phyloP scores from a whole-genome alignment of 768 basidiomycete species.

The Mycena vitilis region DNA sequence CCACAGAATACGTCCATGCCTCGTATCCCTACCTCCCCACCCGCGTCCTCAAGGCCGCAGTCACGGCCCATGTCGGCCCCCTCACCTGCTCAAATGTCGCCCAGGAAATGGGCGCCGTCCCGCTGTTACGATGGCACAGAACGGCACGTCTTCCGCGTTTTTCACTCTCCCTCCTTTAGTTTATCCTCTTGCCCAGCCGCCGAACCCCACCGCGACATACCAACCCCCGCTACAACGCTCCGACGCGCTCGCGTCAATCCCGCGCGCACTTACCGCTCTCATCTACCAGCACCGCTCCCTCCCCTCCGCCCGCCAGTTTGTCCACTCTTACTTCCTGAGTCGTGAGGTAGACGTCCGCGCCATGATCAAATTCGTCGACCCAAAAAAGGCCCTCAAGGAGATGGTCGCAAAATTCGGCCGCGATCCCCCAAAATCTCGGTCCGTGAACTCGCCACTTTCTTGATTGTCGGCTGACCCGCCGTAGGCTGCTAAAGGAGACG shows the following conservation, averaged over 20 bases:
- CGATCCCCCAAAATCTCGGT: conserved; percentile 80
- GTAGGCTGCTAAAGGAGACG: conserved; percentile 89
- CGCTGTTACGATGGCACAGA: conserved; percentile 86
- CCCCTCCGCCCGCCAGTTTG: conserved; percentile 86
- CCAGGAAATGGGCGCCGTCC: conserved; percentile 83
- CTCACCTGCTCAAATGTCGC: conserved; percentile 87
- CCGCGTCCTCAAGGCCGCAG: conserved; percentile 89
- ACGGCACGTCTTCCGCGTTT: conserved; percentile 58
- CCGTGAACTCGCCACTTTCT: conserved; percentile 32
- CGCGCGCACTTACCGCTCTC: conserved; percentile 87
- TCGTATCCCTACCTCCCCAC: conserved; percentile 93
- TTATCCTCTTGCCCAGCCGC: conserved; percentile 43
- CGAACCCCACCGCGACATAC: conserved; percentile 55
- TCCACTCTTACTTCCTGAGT: conserved; percentile 88
- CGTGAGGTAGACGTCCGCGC: conserved; percentile 84
- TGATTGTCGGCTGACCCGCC: neutral
- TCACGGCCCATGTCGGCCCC: conserved; percentile 93
- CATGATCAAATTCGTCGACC: conserved; percentile 86
- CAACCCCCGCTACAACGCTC: conserved; percentile 70
- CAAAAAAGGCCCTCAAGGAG: conserved; percentile 79
- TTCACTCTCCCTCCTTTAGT: neutral
- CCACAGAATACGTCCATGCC: conserved; percentile 83
- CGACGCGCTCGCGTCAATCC: conserved; percentile 91
- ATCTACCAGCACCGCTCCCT: conserved; percentile 92
- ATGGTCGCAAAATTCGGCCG: conserved; percentile 78